Evolutionary conservation across 2,329 filamentous ascomycete genomes (phyloP), one percentile per base, ranked within the genome.

Genomic region (Botrytis sinoallii): DNA sequence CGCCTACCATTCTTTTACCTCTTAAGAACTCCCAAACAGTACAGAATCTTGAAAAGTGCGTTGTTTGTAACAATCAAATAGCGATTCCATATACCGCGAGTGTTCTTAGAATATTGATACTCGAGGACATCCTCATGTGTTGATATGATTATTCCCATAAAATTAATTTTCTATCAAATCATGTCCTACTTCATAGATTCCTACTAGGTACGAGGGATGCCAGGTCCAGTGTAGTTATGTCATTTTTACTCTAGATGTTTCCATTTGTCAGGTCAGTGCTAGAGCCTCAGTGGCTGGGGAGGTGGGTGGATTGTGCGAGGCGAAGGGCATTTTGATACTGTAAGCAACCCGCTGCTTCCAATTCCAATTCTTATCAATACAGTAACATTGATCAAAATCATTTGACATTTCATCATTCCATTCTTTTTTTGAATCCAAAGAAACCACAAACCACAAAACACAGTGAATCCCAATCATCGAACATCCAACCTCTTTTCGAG

Each of bases 221-320:
- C 18, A 14, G 20, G 59, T 12, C 32, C 29, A 10, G 40, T 25
- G 46, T 60, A 29, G 73, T 72, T 74, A 76, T 77, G 75, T 77
- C 72, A 77, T 76, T 66, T 64, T 48, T 70, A 44, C 71, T 76
- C 75, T 76, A 74, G 75, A 75, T 65, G 74, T 72, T 76, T 76
- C 75, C 52, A 75, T 75, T 57, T 67, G 65, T 67, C 46, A 68
- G 25, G 65, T 52, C 46, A 68, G 25, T 40, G 38, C 6, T 55
- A 38, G 63, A 67, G 70, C 68, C 73, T 75, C 69, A 69, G 66
- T 74, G 67, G 70, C 67, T 73, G 68, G 69, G 46, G 52, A 44
- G 29, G 25, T 59, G 22, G 32, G 32, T 70, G 35, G 66, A 55
- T 68, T 63, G 48, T 57, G 66, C 18, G 55, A 61, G 68, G 68